Percentiles rank a stretch among this genome's conserved stretches.
These are phyloP conservation scores for Pisolithus marmoratus DNA, from an alignment of 768 basidiomycete genomes.

Conservation along the genomic window DNA sequence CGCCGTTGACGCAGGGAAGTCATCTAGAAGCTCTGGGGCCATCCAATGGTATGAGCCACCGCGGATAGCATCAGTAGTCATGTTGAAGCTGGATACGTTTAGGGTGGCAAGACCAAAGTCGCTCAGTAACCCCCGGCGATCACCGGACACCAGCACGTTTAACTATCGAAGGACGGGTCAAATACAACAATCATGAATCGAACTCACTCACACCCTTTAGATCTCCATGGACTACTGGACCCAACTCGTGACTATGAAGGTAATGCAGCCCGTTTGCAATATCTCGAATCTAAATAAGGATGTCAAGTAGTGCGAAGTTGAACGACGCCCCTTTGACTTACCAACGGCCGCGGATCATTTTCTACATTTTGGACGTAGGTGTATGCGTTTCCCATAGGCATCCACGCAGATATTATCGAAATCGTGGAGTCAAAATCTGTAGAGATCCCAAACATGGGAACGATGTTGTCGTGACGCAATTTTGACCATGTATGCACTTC, in stretches of 20 bases:
- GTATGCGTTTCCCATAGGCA: neutral
- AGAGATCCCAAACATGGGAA: conserved; percentile 11
- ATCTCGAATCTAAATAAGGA: neutral
- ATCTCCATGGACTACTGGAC: neutral
- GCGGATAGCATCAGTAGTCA: too few species aligned
- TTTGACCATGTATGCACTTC: conserved; percentile 16
- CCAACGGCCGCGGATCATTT: neutral
- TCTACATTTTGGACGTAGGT: neutral
- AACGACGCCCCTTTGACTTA: neutral
- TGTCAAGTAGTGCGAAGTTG: neutral
- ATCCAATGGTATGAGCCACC: too few species aligned
- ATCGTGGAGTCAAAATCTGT: too few species aligned
- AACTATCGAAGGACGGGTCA: too few species aligned
- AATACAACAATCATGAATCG: too few species aligned
- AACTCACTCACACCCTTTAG: neutral
- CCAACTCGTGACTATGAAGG: neutral
- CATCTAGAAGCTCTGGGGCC: too few species aligned
- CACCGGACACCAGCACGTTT: too few species aligned
- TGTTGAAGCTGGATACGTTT: too few species aligned
- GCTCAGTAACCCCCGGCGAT: too few species aligned
- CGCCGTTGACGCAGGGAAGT: too few species aligned
- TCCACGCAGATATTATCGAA: neutral
- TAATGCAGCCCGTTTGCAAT: too few species aligned
- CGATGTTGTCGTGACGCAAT: conserved; percentile 16
- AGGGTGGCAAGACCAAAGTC: too few species aligned